phyloP scores from a whole-genome alignment of 768 basidiomycete genomes.

The Lentinula sp. region DNA sequence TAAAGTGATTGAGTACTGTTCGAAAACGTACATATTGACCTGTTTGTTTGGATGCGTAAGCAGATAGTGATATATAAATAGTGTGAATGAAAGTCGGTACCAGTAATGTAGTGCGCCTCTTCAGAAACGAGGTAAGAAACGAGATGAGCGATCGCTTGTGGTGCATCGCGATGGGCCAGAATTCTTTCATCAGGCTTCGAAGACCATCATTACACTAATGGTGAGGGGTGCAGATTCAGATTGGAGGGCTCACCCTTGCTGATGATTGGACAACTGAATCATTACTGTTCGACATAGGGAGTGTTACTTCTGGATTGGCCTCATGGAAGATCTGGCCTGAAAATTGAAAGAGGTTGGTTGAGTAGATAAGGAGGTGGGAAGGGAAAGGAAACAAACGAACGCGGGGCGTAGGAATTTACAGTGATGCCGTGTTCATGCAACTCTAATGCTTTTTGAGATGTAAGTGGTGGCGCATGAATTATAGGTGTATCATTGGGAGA shows the following conservation, averaged over 20 bases:
- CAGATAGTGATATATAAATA: too few relatives aligned
- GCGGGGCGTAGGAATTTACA: constrained; percentile 11
- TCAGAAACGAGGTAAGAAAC: constrained; percentile 27
- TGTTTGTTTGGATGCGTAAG: not conserved
- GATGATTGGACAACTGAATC: not conserved
- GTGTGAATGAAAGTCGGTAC: constrained; percentile 4
- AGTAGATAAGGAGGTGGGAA: not conserved
- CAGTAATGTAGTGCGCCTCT: constrained; percentile 23
- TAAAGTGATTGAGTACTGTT: not conserved
- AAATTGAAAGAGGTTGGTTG: not conserved
- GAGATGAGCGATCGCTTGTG: constrained; percentile 19
- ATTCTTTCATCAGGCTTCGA: constrained; percentile 10
- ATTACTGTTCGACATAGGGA: too few relatives aligned
- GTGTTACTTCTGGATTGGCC: too few relatives aligned
- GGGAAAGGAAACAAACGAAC: not conserved
- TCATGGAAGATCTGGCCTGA: not conserved
- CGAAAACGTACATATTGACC: not conserved
- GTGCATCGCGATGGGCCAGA: constrained; percentile 9
- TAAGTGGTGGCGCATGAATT: too few relatives aligned
- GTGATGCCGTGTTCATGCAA: constrained; percentile 12
- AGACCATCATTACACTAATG: not conserved
- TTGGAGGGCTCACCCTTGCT: not conserved
- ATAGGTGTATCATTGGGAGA: not conserved
- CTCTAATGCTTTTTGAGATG: constrained; percentile 1
- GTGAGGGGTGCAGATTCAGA: not conserved